Evolutionary conservation across 2,329 filamentous ascomycete species (phyloP).

Genomic region (Aspergillus glaucus): DNA sequence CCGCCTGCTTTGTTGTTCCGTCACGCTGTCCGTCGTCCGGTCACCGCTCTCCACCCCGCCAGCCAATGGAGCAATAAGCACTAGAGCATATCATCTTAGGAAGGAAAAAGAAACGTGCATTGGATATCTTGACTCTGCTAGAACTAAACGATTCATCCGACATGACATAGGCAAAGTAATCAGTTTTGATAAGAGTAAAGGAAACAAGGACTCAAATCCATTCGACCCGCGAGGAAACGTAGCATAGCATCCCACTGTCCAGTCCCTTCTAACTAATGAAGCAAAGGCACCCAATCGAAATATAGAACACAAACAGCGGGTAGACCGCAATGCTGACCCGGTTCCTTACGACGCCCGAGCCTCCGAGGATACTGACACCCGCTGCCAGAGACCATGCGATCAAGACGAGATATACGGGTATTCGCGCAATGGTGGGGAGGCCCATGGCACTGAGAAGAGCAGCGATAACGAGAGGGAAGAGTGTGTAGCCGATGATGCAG

Average conservation of each 20-base stretch:
- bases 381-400: constrained; percentile 91
- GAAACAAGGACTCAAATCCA: neutral
- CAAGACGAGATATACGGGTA: constrained; percentile 84
- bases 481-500: constrained; percentile 96
- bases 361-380: constrained; percentile 90
- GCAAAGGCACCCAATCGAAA: constrained; percentile 87
- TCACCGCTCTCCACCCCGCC: constrained; percentile 20
- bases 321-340: constrained; percentile 90
- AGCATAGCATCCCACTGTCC: neutral
- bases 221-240: neutral
- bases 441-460: constrained; percentile 78
- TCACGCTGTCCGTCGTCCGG: constrained; percentile 12
- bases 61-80: neutral
- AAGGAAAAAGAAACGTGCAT: constrained; percentile 6
- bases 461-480: constrained; percentile 94
- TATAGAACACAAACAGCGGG: constrained; percentile 89
- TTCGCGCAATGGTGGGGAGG: constrained; percentile 71
- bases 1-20: constrained; percentile 18
- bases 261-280: constrained; percentile 65
- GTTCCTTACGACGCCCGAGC: constrained; percentile 92
- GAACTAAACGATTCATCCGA: neutral
- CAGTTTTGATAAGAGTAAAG: constrained; percentile 4
- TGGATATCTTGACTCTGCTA: constrained; percentile 15
- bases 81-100: neutral
- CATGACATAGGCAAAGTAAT: constrained; percentile 1